Percentiles rank a stretch among this genome's conserved stretches.
phyloP scores from a whole-genome alignment of 2,329 filamentous ascomycete species.

The Fusarium miscanthi region DNA sequence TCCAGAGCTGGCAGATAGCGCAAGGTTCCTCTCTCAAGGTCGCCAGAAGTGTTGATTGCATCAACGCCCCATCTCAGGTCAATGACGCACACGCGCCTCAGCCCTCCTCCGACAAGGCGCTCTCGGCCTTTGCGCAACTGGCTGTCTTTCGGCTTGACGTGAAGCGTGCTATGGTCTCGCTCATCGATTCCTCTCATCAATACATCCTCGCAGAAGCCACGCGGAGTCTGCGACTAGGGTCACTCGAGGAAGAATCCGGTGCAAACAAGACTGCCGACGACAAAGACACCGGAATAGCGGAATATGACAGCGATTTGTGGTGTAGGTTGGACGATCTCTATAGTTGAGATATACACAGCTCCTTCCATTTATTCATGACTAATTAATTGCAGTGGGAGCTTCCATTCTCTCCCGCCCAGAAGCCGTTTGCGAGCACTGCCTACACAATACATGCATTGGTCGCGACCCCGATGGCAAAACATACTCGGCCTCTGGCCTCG shows the following conservation, averaged over 20 bases:
- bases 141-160: conserved; percentile 59
- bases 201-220: conserved; percentile 65
- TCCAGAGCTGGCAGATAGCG: conserved; percentile 49
- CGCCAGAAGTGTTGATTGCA: conserved; percentile 47
- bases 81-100: conserved; percentile 45
- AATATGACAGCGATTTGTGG: conserved; percentile 49
- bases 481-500: conserved; percentile 46
- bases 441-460: conserved; percentile 42
- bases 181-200: conserved; percentile 59
- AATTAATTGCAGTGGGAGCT: conserved; percentile 35
- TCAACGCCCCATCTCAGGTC: conserved; percentile 43
- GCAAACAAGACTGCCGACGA: background rate
- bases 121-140: conserved; percentile 63
- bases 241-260: conserved; percentile 37
- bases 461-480: conserved; percentile 39
- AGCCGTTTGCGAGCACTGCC: conserved; percentile 49
- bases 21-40: conserved; percentile 49
- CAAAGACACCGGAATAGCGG: background rate
- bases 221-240: conserved; percentile 54
- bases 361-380: background rate
- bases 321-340: conserved; percentile 40
- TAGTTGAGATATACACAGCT: background rate
- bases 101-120: conserved; percentile 51
- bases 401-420: conserved; percentile 47
- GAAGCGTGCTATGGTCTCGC: conserved; percentile 61